Percentiles rank a stretch among this genome's conserved stretches.
Evolutionary conservation across 2,329 filamentous ascomycete species (phyloP).

Genomic region (Sclerotinia subarctica): DNA sequence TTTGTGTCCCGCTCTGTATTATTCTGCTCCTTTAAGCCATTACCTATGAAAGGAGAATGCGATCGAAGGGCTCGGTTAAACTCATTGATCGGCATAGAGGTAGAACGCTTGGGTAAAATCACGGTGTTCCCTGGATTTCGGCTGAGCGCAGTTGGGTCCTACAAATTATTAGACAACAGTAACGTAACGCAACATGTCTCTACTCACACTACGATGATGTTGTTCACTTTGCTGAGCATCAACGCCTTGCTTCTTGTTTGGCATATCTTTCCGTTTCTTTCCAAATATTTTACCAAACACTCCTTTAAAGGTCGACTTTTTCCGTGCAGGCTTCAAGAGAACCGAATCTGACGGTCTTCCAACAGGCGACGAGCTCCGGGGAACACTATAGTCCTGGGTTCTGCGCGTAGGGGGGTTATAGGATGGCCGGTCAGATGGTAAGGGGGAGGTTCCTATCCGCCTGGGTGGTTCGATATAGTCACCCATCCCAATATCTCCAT

Average conservation of each 20-base stretch:
- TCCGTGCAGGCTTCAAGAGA: conserved; percentile 46
- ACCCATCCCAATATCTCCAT: conserved; percentile 21
- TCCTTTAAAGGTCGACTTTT: conserved; percentile 56
- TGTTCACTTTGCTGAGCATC: conserved; percentile 35
- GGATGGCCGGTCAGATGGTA: conserved; percentile 24
- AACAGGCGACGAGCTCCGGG: conserved; percentile 11
- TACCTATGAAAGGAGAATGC: conserved; percentile 57
- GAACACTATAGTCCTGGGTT: conserved; percentile 12
- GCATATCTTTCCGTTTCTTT: conserved; percentile 41
- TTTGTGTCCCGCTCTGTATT: conserved; percentile 43
- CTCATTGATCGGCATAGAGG: conserved; percentile 58
- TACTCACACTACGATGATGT: conserved; percentile 48
- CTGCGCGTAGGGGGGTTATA: conserved; percentile 23
- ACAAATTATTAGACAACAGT: conserved; percentile 22
- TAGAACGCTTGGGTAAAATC: conserved; percentile 50
- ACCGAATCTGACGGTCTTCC: conserved; percentile 41
- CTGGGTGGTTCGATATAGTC: conserved; percentile 12
- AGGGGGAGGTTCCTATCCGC: conserved; percentile 8
- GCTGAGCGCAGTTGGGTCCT: conserved; percentile 44
- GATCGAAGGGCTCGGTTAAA: conserved; percentile 59
- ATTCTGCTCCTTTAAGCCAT: conserved; percentile 47
- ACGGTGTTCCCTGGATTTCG: conserved; percentile 39
- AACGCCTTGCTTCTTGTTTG: conserved; percentile 15
- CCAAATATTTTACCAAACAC: conserved; percentile 58
- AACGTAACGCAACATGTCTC: conserved; percentile 33